A percentile compares a stretch with the other conserved stretches of the same genome.
phyloP scores from a whole-genome alignment of 352 stramenopile species.

The Phytopythium chamaehyphon region DNA sequence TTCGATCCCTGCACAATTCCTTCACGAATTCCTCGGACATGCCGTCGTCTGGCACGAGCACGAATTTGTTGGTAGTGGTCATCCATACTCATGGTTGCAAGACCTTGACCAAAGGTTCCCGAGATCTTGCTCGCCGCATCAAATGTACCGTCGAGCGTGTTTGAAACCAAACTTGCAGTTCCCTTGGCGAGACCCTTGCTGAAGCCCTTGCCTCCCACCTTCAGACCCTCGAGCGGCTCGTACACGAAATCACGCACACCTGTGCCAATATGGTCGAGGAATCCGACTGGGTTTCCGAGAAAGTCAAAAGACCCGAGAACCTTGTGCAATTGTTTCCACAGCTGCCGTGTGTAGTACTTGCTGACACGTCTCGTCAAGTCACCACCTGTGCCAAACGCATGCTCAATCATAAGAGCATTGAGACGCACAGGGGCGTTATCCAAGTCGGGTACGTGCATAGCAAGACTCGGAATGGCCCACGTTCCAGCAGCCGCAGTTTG shows the following conservation, averaged over 20 bases:
- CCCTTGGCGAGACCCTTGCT: slow-evolving; percentile 84
- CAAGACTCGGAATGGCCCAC: slow-evolving; percentile 84
- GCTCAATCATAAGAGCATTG: slow-evolving; percentile 86
- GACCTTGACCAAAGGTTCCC: slow-evolving; percentile 82
- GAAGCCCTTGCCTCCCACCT: slow-evolving; percentile 84
- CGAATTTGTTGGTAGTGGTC: slow-evolving; percentile 87
- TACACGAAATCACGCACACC: slow-evolving; percentile 96
- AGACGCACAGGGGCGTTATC: slow-evolving; percentile 86
- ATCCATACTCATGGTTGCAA: slow-evolving; percentile 83
- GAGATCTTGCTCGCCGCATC: slow-evolving; percentile 87
- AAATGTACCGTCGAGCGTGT: slow-evolving; percentile 85
- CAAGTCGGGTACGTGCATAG: slow-evolving; percentile 85
- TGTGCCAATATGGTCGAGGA: slow-evolving; percentile 94
- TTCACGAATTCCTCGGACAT: slow-evolving; percentile 77
- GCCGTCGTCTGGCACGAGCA: slow-evolving; percentile 64
- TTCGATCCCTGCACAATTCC: slow-evolving; percentile 81
- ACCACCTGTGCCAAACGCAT: slow-evolving; percentile 85
- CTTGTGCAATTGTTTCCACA: slow-evolving; percentile 89
- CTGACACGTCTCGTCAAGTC: slow-evolving; percentile 80
- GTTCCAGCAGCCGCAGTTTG: slow-evolving; percentile 32
- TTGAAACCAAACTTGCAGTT: slow-evolving; percentile 82
- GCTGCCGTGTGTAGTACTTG: slow-evolving; percentile 87
- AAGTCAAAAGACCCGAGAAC: slow-evolving; percentile 89
- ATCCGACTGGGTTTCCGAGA: slow-evolving; percentile 81
- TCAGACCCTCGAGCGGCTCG: slow-evolving; percentile 92